Evolutionary conservation across 2,329 filamentous ascomycete species (phyloP).

Genomic region (Zymoseptoria pseudotritici): DNA sequence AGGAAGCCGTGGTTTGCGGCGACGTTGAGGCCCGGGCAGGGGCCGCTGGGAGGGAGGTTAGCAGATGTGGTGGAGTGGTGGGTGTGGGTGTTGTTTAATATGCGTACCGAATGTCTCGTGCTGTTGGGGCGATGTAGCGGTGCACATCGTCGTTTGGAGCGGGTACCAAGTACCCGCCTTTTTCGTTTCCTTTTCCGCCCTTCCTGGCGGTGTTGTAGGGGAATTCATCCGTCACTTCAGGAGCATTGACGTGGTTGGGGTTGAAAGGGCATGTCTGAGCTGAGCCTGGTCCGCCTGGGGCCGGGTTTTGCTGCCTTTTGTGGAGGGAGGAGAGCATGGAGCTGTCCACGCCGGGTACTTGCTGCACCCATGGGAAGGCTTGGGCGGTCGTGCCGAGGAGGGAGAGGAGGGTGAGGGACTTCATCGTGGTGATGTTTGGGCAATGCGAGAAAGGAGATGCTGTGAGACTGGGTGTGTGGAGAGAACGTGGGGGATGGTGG

Average conservation of each 20-base stretch:
- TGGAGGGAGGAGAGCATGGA: constrained; percentile 22
- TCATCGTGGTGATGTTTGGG: constrained; percentile 15
- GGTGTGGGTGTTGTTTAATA: too few relatives aligned
- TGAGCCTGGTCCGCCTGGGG: constrained; percentile 19
- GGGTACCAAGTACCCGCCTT: constrained; percentile 40
- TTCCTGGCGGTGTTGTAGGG: constrained; percentile 39
- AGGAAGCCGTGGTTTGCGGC: constrained; percentile 40
- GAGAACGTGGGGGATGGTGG: background rate
- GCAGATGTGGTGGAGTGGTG: too few relatives aligned
- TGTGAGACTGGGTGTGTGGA: too few relatives aligned
- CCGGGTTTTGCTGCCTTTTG: constrained; percentile 27
- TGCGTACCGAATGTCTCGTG: constrained; percentile 31
- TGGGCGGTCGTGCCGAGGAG: constrained; percentile 22
- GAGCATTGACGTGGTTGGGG: constrained; percentile 32
- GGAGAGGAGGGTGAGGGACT: constrained; percentile 17
- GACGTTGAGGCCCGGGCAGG: constrained; percentile 34
- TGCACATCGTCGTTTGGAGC: constrained; percentile 36
- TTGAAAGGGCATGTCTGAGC: constrained; percentile 34
- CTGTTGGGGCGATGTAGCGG: constrained; percentile 30
- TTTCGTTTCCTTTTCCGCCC: constrained; percentile 35
- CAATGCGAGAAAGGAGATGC: too few relatives aligned
- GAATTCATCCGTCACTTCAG: constrained; percentile 28
- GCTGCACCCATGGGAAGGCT: constrained; percentile 35
- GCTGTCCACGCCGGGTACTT: constrained; percentile 31
- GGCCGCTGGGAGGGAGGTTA: constrained; percentile 4